Evolutionary conservation across 2,329 filamentous ascomycete genomes (phyloP).

Genomic region (Kalaharituber pfeilii): DNA sequence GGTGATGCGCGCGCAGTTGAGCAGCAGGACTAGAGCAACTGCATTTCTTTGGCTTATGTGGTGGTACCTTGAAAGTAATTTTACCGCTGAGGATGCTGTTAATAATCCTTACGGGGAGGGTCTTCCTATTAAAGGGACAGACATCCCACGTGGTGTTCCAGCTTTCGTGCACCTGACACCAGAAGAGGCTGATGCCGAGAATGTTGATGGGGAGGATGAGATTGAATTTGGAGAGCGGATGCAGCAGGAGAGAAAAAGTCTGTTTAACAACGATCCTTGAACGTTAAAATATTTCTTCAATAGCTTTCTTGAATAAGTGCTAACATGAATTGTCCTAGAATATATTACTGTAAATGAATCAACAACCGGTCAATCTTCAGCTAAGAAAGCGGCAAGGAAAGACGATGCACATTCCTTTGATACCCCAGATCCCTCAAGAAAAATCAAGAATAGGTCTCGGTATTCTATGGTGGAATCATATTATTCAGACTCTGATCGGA

Average conservation of each 20-base stretch:
- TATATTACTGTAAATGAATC: conserved; percentile 34
- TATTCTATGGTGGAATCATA: conserved; percentile 33
- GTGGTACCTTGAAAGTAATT: conserved; percentile 96
- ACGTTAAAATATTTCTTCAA: not conserved
- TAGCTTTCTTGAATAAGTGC: conserved; percentile 42
- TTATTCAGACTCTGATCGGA: conserved; percentile 21
- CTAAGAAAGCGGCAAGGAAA: conserved; percentile 8
- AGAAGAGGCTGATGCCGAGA: conserved; percentile 50
- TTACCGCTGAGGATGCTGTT: conserved; percentile 68
- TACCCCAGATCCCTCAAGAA: not conserved
- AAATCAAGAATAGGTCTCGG: not conserved
- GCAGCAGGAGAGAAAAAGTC: conserved; percentile 51
- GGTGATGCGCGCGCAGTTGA: conserved; percentile 74
- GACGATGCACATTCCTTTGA: not conserved
- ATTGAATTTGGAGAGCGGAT: conserved; percentile 54
- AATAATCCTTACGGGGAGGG: conserved; percentile 69
- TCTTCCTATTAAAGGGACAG: conserved; percentile 23
- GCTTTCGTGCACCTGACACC: conserved; percentile 45
- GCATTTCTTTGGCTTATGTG: conserved; percentile 98
- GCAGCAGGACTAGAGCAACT: conserved; percentile 62
- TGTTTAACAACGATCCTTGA: conserved; percentile 14
- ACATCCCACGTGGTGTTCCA: conserved; percentile 39
- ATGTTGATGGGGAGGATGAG: conserved; percentile 56
- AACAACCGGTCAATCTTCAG: conserved; percentile 29
- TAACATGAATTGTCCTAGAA: conserved; percentile 43